These are phyloP conservation scores for Globisporangium cederbergense DNA, from an alignment of 352 stramenopile genomes.

Conservation along the genomic window DNA sequence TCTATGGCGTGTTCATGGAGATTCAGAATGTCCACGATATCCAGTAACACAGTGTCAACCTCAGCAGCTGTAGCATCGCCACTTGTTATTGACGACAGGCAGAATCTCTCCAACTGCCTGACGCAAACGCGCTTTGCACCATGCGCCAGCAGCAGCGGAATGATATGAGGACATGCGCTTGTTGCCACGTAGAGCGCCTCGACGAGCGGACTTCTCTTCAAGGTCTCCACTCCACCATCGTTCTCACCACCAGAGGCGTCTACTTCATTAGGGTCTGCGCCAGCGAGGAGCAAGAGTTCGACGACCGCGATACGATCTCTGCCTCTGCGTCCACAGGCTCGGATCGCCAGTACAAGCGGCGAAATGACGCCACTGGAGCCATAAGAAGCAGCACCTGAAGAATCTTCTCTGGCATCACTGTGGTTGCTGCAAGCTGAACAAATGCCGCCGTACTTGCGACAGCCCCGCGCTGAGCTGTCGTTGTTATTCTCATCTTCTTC, in stretches of 20 bases:
- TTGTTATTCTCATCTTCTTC: not conserved
- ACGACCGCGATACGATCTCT: slow-evolving; percentile 23
- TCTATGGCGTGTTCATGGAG: not conserved
- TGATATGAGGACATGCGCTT: slow-evolving; percentile 9
- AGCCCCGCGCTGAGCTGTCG: slow-evolving; percentile 10
- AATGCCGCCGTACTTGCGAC: slow-evolving; percentile 25
- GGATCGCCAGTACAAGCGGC: slow-evolving; percentile 34
- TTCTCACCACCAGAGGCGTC: not conserved
- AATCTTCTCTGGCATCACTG: not conserved
- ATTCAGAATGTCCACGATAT: not conserved
- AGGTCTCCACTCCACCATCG: not conserved
- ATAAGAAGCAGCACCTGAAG: not conserved
- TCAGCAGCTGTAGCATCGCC: not conserved
- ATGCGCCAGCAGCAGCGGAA: slow-evolving; percentile 25
- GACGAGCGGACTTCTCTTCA: slow-evolving; percentile 2
- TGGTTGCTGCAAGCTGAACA: slow-evolving; percentile 16
- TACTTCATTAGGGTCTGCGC: slow-evolving; percentile 20
- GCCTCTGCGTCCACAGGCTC: slow-evolving; percentile 12
- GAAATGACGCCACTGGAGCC: not conserved
- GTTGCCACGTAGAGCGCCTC: slow-evolving; percentile 24
- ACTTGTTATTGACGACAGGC: not conserved
- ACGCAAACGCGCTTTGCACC: slow-evolving; percentile 20
- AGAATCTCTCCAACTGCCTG: slow-evolving; percentile 18
- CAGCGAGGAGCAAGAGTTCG: slow-evolving; percentile 25
- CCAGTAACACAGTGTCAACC: not conserved